These are phyloP conservation scores for Massospora cicadina DNA, from an alignment of 371 early-diverging fungal species.

Conservation along the genomic window DNA sequence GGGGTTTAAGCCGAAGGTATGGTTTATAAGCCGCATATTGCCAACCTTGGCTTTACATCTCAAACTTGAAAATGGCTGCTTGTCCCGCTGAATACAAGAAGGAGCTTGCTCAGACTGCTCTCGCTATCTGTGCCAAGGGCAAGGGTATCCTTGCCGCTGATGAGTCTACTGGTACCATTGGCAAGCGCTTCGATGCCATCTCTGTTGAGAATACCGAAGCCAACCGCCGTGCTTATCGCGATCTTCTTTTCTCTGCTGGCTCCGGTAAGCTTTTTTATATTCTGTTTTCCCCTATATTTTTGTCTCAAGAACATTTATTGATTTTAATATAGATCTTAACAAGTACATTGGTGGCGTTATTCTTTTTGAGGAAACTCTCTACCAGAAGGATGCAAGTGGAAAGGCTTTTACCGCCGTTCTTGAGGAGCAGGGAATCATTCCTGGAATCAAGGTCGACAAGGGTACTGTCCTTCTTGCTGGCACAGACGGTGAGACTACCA, in stretches of 20 bases:
- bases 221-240: constrained; percentile 41
- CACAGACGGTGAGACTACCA: constrained; percentile 36
- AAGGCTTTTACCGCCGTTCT: constrained; percentile 25
- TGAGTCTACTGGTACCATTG: constrained; percentile 42
- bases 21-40: too few relatives aligned
- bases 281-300: background rate
- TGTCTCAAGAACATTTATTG: background rate
- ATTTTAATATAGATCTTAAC: constrained; percentile 17
- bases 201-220: constrained; percentile 35
- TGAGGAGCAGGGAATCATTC: constrained; percentile 24
- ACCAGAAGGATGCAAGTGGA: constrained; percentile 27
- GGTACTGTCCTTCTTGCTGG: constrained; percentile 25
- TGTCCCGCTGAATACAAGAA: constrained; percentile 3
- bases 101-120: constrained; percentile 26
- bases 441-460: constrained; percentile 52
- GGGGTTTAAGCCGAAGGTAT: too few relatives aligned
- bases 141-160: constrained; percentile 47
- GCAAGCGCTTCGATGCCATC: constrained; percentile 32
- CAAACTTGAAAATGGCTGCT: constrained; percentile 12
- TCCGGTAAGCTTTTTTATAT: constrained; percentile 5
- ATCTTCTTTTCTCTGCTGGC: constrained; percentile 37
- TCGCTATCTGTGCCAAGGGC: constrained; percentile 30
- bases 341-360: constrained; percentile 44
- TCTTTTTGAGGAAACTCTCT: constrained; percentile 44
- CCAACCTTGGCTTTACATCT: too few relatives aligned